These are phyloP conservation scores for Flammula alnicola DNA, from an alignment of 1,284 basidiomycete genomes.

Conservation along the genomic window DNA sequence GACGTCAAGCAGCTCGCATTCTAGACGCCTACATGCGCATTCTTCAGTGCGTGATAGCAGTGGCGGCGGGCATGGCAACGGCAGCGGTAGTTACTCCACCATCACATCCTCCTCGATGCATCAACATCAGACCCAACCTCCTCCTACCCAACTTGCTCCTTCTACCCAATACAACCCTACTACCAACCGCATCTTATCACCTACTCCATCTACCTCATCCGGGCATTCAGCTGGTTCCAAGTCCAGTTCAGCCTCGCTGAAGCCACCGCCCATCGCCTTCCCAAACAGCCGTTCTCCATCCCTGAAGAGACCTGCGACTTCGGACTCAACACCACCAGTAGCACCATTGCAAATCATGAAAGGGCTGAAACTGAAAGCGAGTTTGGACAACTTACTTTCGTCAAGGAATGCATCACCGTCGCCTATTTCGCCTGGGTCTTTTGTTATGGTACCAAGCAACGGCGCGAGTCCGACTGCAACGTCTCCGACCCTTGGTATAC, in stretches of 20 bases:
- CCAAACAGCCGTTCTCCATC: conserved; percentile 32
- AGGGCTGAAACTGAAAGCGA: conserved; percentile 21
- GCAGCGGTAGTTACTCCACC: conserved; percentile 20
- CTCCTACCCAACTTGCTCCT: conserved; percentile 1
- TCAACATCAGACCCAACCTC: conserved; percentile 15
- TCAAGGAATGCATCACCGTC: conserved; percentile 2
- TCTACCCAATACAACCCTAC: too few relatives aligned
- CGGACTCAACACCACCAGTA: conserved; percentile 9
- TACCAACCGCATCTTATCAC: conserved; percentile 5
- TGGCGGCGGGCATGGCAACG: conserved; percentile 11
- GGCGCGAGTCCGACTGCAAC: background rate
- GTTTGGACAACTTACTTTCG: conserved; percentile 19
- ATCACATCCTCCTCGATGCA: conserved; percentile 21
- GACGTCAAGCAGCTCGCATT: conserved; percentile 19
- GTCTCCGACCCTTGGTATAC: background rate
- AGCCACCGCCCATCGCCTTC: conserved; percentile 29
- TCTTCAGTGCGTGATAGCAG: conserved; percentile 8
- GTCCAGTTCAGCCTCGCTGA: conserved; percentile 5
- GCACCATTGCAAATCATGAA: conserved; percentile 19
- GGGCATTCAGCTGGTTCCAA: conserved; percentile 10
- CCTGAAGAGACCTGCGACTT: conserved; percentile 39
- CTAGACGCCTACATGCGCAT: conserved; percentile 20
- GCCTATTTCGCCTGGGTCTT: conserved; percentile 9
- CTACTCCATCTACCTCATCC: background rate
- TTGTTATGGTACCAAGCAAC: background rate